These are phyloP conservation scores for Rickenella mellea DNA, from an alignment of 768 basidiomycete species.

Conservation along the genomic window DNA sequence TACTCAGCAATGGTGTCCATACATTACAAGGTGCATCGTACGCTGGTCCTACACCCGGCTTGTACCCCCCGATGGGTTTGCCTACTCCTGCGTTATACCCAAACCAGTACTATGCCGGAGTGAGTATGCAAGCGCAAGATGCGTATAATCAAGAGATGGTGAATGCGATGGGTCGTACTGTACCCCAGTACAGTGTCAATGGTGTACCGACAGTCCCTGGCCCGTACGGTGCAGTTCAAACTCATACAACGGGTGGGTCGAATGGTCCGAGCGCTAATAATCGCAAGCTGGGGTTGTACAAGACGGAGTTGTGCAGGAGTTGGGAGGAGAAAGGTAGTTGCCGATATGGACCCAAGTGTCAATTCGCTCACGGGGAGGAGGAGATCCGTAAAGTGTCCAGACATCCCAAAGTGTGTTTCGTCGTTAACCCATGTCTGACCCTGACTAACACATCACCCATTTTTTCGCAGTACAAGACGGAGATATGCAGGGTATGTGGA, in stretches of 20 bases:
- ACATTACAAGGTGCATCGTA: constrained; percentile 41
- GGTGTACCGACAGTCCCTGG: background rate
- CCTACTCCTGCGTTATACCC: constrained; percentile 46
- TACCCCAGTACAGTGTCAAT: constrained; percentile 15
- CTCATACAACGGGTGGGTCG: background rate
- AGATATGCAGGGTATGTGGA: constrained; percentile 73
- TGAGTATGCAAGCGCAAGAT: constrained; percentile 31
- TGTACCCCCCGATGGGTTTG: constrained; percentile 43
- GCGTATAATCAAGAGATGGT: constrained; percentile 35
- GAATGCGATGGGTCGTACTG: constrained; percentile 31
- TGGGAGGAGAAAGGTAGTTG: constrained; percentile 90
- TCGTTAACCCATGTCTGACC: constrained; percentile 2
- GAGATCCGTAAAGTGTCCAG: constrained; percentile 77
- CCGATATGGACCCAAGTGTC: constrained; percentile 81
- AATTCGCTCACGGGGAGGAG: constrained; percentile 89
- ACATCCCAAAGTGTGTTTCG: constrained; percentile 69
- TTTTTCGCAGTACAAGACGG: constrained; percentile 71
- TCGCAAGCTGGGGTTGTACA: constrained; percentile 83
- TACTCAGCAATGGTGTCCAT: constrained; percentile 34
- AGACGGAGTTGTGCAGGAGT: constrained; percentile 83
- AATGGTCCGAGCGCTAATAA: constrained; percentile 85
- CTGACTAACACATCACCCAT: constrained; percentile 13
- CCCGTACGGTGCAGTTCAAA: background rate
- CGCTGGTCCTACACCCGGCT: constrained; percentile 26
- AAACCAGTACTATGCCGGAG: constrained; percentile 52